These are phyloP conservation scores for Podospora anserina DNA, from an alignment of 495 filamentous ascomycete species.

Conservation along the genomic window DNA sequence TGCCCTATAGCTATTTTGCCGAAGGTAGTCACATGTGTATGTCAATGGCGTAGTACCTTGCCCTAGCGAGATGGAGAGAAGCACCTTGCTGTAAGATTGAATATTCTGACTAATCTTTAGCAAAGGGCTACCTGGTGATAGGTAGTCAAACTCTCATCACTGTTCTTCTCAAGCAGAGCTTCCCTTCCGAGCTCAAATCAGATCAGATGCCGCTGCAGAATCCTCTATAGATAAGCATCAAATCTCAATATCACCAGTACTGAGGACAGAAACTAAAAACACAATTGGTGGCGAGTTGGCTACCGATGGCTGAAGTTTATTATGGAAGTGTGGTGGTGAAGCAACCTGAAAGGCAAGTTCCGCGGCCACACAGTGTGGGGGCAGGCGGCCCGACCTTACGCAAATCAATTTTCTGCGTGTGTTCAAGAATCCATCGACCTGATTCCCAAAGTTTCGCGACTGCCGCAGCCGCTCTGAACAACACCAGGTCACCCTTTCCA, in stretches of 20 bases:
- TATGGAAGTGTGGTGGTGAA: neutral
- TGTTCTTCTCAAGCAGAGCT: no score
- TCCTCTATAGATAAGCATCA: no score
- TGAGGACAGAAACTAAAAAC: no score
- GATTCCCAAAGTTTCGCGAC: slow-evolving; percentile 7
- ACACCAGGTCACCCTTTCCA: neutral
- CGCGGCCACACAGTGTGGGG: neutral
- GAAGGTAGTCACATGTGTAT: neutral
- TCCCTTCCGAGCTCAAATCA: neutral
- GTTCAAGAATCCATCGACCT: slow-evolving; percentile 4
- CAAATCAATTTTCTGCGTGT: slow-evolving; percentile 3
- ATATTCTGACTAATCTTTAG: neutral
- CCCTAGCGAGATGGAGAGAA: neutral
- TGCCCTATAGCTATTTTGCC: no score
- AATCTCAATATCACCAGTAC: no score
- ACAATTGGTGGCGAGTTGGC: no score
- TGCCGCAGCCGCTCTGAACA: neutral
- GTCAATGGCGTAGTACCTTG: neutral
- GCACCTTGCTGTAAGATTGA: neutral
- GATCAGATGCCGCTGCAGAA: neutral
- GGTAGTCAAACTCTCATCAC: no score
- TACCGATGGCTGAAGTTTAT: no score
- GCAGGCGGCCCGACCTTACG: neutral
- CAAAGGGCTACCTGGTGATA: neutral
- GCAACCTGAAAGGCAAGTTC: neutral